phyloP scores from a whole-genome alignment of 2,329 filamentous ascomycete species.

The Claviceps citrina region DNA sequence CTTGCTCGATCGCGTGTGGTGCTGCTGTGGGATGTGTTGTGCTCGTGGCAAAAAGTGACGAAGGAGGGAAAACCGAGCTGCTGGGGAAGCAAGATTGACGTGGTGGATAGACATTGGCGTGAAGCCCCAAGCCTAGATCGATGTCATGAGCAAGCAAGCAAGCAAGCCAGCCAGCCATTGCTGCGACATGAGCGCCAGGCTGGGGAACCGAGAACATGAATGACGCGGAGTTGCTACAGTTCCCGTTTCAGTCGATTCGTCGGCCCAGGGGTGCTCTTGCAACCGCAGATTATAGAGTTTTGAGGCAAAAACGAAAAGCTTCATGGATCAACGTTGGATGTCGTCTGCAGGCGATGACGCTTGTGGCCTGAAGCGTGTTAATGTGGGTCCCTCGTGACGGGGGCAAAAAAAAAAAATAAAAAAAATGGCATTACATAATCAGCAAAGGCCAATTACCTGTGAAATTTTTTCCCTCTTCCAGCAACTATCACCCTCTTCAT shows the following conservation, averaged over 20 bases:
- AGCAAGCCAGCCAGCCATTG: too few relatives aligned
- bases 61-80: too few relatives aligned
- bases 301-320: too few relatives aligned
- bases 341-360: background rate
- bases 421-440: conserved; percentile 2
- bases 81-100: too few relatives aligned
- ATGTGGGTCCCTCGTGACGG: background rate
- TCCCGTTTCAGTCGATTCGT: too few relatives aligned
- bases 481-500: accelerated
- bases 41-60: background rate
- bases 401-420: background rate
- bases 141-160: background rate
- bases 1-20: background rate
- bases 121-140: background rate
- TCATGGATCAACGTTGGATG: background rate
- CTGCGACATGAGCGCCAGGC: background rate
- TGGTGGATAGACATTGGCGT: too few relatives aligned
- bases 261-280: background rate
- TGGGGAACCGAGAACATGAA: too few relatives aligned
- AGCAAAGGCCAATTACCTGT: background rate
- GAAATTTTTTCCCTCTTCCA: background rate
- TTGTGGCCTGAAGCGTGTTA: too few relatives aligned
- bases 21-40: background rate
- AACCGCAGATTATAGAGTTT: too few relatives aligned
- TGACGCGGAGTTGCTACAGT: too few relatives aligned